Evolutionary conservation across 1,284 basidiomycete species (phyloP), one percentile per base, ranked within the genome.

Genomic region (Dichomitus squalens): DNA sequence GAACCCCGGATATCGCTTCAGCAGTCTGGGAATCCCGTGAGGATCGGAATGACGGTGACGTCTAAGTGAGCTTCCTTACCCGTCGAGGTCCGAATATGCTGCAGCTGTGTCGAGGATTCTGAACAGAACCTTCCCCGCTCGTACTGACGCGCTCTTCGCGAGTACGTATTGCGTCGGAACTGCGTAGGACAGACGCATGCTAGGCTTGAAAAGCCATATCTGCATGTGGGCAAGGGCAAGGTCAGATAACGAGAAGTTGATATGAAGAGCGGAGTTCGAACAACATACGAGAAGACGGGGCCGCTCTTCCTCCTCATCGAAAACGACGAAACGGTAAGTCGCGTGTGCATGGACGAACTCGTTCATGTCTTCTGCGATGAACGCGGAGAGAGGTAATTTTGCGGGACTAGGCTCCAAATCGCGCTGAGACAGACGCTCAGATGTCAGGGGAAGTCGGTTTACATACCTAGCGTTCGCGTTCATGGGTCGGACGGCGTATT

Each of bases 141-240:
- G 77, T 25, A 90, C 81, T 4, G 82, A 82, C 7, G 80, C 87
- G 50, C 74, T 81, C 69, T 83, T 83, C 7, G 87, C 83, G 31
- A 92, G 77, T 5, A 83, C 71, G 56, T 83, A 85, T 20, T 80
- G 77, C 16, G 75, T 75, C 6, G 81, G 75, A 4, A 82, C 78
- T 44, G 79, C 79, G 69, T 94, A 95, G 1, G 92, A 82, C 27
- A 96, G 73, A 11, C 84, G 83, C 63, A 96, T 85, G 58, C 80
- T 86, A 0, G 93, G 93, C 71, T 95, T 96, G 82, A 96, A 96
- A 20, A 96, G 71, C 94, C 94, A 96, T 11, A 95, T 78, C 90
- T 92, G 55, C 33, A 23, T 16, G 20, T 34, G 29, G 44, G 31
- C 29, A 20, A 38, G 36, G 9, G 21, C 50, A 1, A 27, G 2